Evolutionary conservation across 2,329 filamentous ascomycete species (phyloP).

Genomic region (Phoma herbarum): DNA sequence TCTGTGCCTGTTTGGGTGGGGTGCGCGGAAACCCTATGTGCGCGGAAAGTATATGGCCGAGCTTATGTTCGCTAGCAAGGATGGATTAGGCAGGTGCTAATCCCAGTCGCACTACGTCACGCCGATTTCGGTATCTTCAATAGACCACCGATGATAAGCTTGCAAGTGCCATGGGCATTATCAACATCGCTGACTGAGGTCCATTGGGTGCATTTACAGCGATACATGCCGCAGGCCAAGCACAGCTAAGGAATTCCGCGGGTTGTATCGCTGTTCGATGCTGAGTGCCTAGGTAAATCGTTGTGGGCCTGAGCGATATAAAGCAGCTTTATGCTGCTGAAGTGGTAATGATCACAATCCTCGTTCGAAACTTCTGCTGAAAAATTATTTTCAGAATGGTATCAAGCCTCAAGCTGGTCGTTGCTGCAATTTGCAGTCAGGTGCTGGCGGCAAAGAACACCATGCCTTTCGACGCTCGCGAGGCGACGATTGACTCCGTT

Average conservation of each 20-base stretch:
- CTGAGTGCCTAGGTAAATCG: too few species aligned
- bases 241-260: background rate
- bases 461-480: conserved; percentile 61
- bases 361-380: background rate
- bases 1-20: too few species aligned
- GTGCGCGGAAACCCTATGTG: too few species aligned
- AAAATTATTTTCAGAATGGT: conserved; percentile 6
- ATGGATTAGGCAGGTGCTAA: conserved; percentile 30
- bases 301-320: background rate
- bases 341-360: conserved; percentile 5
- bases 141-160: conserved; percentile 27
- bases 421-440: conserved; percentile 24
- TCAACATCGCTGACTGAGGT: conserved; percentile 25
- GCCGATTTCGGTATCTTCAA: conserved; percentile 30
- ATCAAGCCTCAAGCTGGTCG: background rate
- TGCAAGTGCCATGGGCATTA: conserved; percentile 17
- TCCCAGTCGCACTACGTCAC: conserved; percentile 30
- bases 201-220: background rate
- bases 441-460: conserved; percentile 21
- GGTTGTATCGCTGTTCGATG: background rate
- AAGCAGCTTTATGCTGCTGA: conserved; percentile 1
- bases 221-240: conserved; percentile 1
- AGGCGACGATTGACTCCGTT: conserved; percentile 66
- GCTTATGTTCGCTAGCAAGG: conserved; percentile 5
- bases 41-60: too few species aligned